Evolutionary conservation across 192 early-diverging fungal genomes (phyloP).

Genomic region (Phlyctochytrium arcticum): DNA sequence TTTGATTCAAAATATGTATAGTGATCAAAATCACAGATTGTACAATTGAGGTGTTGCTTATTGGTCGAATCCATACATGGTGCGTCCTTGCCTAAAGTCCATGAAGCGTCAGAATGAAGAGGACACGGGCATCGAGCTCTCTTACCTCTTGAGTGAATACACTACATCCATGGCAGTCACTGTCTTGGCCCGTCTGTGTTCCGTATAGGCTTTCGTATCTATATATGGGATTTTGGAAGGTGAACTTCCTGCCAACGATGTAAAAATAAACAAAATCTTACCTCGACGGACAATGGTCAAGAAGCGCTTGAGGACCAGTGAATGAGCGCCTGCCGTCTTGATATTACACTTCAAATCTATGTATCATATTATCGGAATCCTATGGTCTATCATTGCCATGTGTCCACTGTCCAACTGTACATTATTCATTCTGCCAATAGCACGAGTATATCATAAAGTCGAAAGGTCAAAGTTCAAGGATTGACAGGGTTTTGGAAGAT

Average conservation of each 20-base stretch:
- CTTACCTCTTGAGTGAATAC: constrained; percentile 90
- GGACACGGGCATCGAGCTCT: constrained; percentile 21
- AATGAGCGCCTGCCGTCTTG: no score
- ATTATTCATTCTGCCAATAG: no score
- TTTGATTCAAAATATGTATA: background rate
- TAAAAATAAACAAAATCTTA: background rate
- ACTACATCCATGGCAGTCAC: constrained; percentile 92
- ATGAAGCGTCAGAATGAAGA: background rate
- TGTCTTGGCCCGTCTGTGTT: constrained; percentile 89
- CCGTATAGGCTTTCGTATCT: constrained; percentile 87
- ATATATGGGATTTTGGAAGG: no score
- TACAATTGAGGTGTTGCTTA: background rate
- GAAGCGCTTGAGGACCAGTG: constrained; percentile 89
- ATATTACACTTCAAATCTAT: no score
- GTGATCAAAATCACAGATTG: background rate
- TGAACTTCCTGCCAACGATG: no score
- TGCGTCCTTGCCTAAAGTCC: constrained; percentile 9
- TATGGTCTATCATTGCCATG: no score
- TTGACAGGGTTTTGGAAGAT: no score
- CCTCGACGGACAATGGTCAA: constrained; percentile 29
- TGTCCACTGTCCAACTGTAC: no score
- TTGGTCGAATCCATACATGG: constrained; percentile 7
- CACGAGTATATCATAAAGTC: no score
- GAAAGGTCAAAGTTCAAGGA: no score
- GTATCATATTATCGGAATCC: no score